Evolutionary conservation across 2,329 filamentous ascomycete genomes (phyloP), one percentile per base, ranked within the genome.

Genomic region (Colletotrichum karsti): DNA sequence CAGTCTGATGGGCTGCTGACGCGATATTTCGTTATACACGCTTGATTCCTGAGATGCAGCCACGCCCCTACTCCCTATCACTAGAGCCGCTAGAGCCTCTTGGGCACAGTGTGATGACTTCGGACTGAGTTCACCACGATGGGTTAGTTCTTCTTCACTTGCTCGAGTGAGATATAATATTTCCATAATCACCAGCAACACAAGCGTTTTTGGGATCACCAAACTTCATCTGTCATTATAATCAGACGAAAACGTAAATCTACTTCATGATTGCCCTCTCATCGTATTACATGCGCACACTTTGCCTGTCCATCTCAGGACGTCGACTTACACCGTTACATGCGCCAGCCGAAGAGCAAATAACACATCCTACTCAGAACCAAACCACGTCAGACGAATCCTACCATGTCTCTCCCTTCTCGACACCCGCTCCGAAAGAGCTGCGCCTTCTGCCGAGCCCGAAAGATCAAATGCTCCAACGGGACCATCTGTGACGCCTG

Each of bases 391-490:
- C 13, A 30, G 46, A n/a, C 46, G 12, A 20, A 30, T n/a, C 28
- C 24, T n/a, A 8, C 26, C 24, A 50, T 30, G 46, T 30, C 26
- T 30, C 26, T 28, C 6, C 0, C 12, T 12, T 72, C 75, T 13
- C 77, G 77, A 61, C 76, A 79, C 39, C 76, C 77, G 2, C 63
- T 79, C 20, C 75, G 77, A 53, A 73, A 77, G 26, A 79, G 77
- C 1, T 80, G 78, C 70, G 74, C 76, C 59, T 80, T 79, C 58
- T 80, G 78, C 70, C 75, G 78, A n/a, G 77, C 78, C 26, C 73
- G 78, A 15, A 80, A 80, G 71, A 79, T 80, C 72, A 80, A 79
- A 59, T 80, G 78, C 67, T 79, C 76, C 59, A 79, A 79, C 69
- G 78, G 78, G 50, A 75, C 75, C 28, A 80, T 79, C 39, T 80